Percentiles rank a stretch among this genome's conserved stretches.
Evolutionary conservation across 768 basidiomycete species (phyloP).

Genomic region (Chalciporus sphaerocephalus): DNA sequence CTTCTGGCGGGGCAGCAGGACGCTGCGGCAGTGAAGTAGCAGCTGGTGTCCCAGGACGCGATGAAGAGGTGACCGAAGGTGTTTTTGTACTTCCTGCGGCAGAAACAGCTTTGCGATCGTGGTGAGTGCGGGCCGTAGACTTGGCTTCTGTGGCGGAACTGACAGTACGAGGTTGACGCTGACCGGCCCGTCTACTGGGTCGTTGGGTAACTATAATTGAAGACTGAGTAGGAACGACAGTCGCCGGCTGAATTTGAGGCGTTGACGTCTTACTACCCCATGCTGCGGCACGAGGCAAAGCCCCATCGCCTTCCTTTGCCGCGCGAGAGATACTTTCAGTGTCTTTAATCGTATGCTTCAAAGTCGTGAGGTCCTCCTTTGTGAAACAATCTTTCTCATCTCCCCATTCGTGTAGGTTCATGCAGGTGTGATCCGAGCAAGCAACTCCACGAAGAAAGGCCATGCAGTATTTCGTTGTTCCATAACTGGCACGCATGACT

Average conservation of each 20-base stretch:
- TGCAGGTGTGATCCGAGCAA: constrained; percentile 86
- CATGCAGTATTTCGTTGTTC: constrained; percentile 98
- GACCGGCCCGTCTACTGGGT: constrained; percentile 40
- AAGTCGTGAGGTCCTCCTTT: constrained; percentile 89
- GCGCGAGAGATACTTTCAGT: constrained; percentile 65
- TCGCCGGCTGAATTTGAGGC: constrained; percentile 16
- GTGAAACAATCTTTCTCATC: constrained; percentile 98
- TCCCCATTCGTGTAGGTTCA: constrained; percentile 97
- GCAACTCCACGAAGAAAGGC: constrained; percentile 79
- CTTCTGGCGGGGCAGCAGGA: constrained; percentile 43
- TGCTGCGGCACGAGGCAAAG: constrained; percentile 64
- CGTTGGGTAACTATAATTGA: constrained; percentile 32
- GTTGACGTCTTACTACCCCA: constrained; percentile 50
- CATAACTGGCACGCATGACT: constrained; percentile 88
- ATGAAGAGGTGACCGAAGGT: constrained; percentile 46
- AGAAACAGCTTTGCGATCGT: constrained; percentile 42
- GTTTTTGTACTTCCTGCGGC: constrained; percentile 36
- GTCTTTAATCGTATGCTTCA: constrained; percentile 94
- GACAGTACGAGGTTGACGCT: constrained; percentile 46
- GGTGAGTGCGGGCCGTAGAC: constrained; percentile 31
- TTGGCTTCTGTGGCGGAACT: constrained; percentile 36
- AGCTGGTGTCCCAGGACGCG: constrained; percentile 58
- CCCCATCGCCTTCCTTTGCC: constrained; percentile 58
- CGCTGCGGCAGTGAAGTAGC: constrained; percentile 34
- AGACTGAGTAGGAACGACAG: constrained; percentile 12